Base-by-base conservation (phyloP, 768 basidiomycete genomes). In the Podaxis sp. region DNA sequence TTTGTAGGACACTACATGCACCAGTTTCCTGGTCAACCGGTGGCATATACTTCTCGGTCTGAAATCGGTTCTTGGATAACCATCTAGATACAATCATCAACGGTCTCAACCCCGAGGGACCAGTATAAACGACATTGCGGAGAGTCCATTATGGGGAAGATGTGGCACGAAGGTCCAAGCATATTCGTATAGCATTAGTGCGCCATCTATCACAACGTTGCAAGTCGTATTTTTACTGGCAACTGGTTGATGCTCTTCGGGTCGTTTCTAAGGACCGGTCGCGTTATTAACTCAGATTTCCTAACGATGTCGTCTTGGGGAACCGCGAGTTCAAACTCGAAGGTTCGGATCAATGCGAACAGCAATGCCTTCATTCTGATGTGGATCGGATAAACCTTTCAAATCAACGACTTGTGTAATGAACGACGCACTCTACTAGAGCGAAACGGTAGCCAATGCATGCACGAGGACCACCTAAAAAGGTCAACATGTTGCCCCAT, bases 371-470 rank as follows among this genome's bases (percentile, higher is more conserved):
- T 60, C 49, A 60, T 60, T 41, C 59, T 60, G n/a, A 17, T 15
- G 37, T 25, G n/a, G 55, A n/a, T 24, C 24, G 8, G 55, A n/a
- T 37, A 9, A 40, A 8, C 12, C 40, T 33, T 33, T 9, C 25
- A 19, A 40, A 56, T 37, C 25, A 15, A 8, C 33, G 15, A 13
- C 13, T 15, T 13, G 17, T 40, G 22, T n/a, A 29, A 47, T 24
- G 8, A 33, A 17, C 15, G 7, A 76, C 81, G 43, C 55, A 82
- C 82, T 83, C 83, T 24, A 78, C 69, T 17, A 86, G 67, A 6
- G 86, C 73, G 67, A 87, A 87, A 3, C 81, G 78, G 66, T 80
- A 86, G 0, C 85, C 85, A 43, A 86, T 85, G 65, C 86, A 88
- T 0, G 82, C 76, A 15, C 77, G 78, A 15, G 83, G 81, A 4